Evolutionary conservation across 441 rosid species (phyloP), one percentile per base, ranked within the genome.

Genomic region (Croton laevigatus): DNA sequence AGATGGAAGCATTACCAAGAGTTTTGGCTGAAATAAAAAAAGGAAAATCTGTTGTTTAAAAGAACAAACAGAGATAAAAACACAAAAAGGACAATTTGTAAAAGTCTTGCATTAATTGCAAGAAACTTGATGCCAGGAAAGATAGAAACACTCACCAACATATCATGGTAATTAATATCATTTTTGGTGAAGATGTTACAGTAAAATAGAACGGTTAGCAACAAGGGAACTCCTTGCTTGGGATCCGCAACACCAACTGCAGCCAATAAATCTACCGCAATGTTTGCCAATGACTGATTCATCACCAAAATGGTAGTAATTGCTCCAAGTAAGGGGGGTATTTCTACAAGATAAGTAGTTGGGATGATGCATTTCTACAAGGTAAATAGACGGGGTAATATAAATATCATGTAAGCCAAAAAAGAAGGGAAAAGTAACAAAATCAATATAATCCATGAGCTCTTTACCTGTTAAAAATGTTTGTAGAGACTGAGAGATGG

Each of bases 1-100:
- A 61, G 90, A 87, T 44, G 98, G 98, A 76, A 94, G 93, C 85
- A 91, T 70, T 49, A 89, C 82, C 84, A 94, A 71, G 80, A 94
- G 87, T 83, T 90, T 91, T 72, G 88, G 82, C 98, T 94, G 89
- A 76, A 82, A 71, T 38, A 73, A 22, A 40, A 67, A 80, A 27
- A 27, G 32, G 32, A 27, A 27, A 52, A 59, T 48, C 6, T 40
- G 20, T 19, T 67, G 52, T 44, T 23, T 20, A 63, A 34, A 66
- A 40, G 44, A 36, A 69, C 20, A 20, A 49, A 54, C 17, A 1
- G 54, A 51, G 27, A 42, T 1, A 58, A 68, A 27, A 44, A 73
- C 20, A 62, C n/a, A 60, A 62, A 69, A 67, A 71, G 55, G 61
- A 65, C 62, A 64, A 34, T 49, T 59, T 37, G 65, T 19, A 19